Evolutionary conservation across 345 rosid genomes (phyloP).

Genomic region (Acer negundo): DNA sequence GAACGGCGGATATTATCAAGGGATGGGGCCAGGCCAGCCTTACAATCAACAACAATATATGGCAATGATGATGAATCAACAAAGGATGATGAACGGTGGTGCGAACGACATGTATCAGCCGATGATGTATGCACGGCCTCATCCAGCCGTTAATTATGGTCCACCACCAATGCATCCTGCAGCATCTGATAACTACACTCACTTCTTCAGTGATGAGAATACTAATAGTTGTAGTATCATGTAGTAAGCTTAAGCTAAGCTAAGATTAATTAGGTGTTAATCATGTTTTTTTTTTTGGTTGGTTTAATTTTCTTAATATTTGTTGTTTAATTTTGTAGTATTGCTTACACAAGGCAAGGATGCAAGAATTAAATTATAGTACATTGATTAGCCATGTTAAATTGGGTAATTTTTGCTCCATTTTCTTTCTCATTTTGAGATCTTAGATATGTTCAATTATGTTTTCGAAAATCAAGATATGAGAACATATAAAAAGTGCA

Average conservation of each 20-base stretch:
- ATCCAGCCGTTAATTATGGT: constrained; percentile 57
- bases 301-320: not conserved
- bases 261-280: constrained; percentile 8
- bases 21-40: constrained; percentile 55
- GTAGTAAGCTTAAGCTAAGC: constrained; percentile 36
- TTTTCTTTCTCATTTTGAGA: too few species aligned
- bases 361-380: constrained; percentile 12
- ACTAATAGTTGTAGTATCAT: constrained; percentile 81
- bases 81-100: constrained; percentile 36
- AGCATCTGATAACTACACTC: constrained; percentile 53
- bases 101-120: constrained; percentile 72
- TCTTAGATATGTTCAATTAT: too few species aligned
- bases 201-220: constrained; percentile 91
- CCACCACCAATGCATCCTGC: constrained; percentile 49
- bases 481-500: too few species aligned
- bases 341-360: constrained; percentile 21
- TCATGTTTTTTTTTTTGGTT: not conserved
- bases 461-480: too few species aligned
- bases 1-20: constrained; percentile 56
- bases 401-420: constrained; percentile 23
- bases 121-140: constrained; percentile 75
- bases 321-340: constrained; percentile 1
- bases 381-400: constrained; percentile 17
- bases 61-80: constrained; percentile 76
- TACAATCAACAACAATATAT: constrained; percentile 64